Evolutionary conservation across 2,329 filamentous ascomycete species (phyloP), one percentile per base, ranked within the genome.

Genomic region (Paraphaeosphaeria minitans): DNA sequence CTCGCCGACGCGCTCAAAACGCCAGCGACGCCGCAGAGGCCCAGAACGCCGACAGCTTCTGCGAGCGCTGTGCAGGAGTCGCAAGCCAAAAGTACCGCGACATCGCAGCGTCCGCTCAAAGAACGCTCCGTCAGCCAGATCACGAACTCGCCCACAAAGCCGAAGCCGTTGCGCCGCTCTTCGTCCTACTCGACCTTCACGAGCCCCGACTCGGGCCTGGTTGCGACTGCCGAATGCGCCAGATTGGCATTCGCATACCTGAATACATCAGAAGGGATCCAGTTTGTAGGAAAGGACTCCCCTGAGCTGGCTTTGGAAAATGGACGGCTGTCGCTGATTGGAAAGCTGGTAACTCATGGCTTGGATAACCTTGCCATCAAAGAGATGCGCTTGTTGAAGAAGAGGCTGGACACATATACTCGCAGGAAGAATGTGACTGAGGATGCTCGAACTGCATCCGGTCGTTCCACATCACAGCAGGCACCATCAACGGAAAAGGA

Each of bases 251-350:
- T 93, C 68, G 78, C 83, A 7, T 87, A 85, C 51, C 78, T 93
- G 41, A 82, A 88, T 51, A 80, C 82, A 29, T 68, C 87, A 24
- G 84, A 89, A 52, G 79, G 76, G 31, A 72, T 74, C 21, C 79
- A 83, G 27, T 78, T 83, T 0, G 77, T 83, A 6, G 80, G 83
- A 9, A 77, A 86, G 10, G 77, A 83, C 10, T 78, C 88, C n/a
- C 83, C 86, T 1, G 82, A 85, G 46, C 78, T 90, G 41, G 89
- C 93, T 69, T 75, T 93, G 4, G 91, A 93, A 71, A 87, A 82
- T 59, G 91, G 90, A 55, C 90, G 91, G 82, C 85, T 89, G 16
- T 86, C 88, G 0, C 82, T 93, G 54, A 77, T 89, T 41, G 84
- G 85, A 41, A 91, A 88, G 70, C 79, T 93, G 1, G 78, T 92